Evolutionary conservation across 1,139 yeast species (phyloP).

Genomic region (Meyerozyma smithsonii): DNA sequence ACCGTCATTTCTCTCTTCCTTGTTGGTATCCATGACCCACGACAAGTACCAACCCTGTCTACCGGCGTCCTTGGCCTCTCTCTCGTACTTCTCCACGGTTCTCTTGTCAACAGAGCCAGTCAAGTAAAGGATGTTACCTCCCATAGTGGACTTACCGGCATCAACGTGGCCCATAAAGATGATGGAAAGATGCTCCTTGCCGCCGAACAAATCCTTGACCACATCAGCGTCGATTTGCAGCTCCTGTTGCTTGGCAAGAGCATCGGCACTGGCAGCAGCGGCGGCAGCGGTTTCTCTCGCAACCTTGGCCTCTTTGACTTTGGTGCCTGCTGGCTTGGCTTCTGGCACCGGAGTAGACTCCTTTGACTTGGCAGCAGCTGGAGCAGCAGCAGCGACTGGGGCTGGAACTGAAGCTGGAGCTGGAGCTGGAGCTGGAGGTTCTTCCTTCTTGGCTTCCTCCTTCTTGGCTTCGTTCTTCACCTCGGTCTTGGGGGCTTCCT

Average conservation of each 20-base stretch:
- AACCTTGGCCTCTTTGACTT: conserved; percentile 13
- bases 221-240: conserved; percentile 84
- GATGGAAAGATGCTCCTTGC: conserved; percentile 93
- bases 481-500: no score
- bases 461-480: conserved; percentile 18
- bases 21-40: conserved; percentile 99
- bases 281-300: conserved; percentile 16
- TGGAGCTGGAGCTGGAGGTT: conserved; percentile 12
- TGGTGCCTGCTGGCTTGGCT: conserved; percentile 4
- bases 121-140: conserved; percentile 88
- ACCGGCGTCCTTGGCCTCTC: conserved; percentile 98
- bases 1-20: conserved; percentile 98
- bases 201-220: conserved; percentile 90
- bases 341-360: conserved; percentile 5
- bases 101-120: conserved; percentile 98
- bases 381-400: conserved; percentile 10
- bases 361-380: conserved; percentile 6
- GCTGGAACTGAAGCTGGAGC: conserved; percentile 2
- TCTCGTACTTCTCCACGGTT: conserved; percentile 96
- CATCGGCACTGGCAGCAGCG: conserved; percentile 36
- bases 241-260: conserved; percentile 69
- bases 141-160: conserved; percentile 99
- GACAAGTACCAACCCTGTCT: conserved; percentile 99
- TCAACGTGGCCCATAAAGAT: conserved; percentile 99
- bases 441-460: conserved; percentile 19